phyloP scores from a whole-genome alignment of 2,329 filamentous ascomycete genomes.

The Aspergillus sp. region DNA sequence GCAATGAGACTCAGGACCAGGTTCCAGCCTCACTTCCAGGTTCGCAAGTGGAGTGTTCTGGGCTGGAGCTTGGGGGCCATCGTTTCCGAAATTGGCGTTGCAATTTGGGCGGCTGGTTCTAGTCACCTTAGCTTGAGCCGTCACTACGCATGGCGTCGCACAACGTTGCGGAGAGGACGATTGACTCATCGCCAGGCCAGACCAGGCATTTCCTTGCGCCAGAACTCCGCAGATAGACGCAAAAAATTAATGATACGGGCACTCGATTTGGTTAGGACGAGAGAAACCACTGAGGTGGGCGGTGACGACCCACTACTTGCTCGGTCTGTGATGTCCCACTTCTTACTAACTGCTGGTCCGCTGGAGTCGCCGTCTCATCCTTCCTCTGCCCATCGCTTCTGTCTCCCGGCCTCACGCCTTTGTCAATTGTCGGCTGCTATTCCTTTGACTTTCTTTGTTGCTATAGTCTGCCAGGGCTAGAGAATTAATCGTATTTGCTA shows the following conservation, averaged over 20 bases:
- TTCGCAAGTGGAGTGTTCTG: too few relatives aligned
- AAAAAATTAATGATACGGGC: background rate
- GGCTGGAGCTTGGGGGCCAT: too few relatives aligned
- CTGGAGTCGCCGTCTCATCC: background rate
- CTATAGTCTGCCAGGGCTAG: background rate
- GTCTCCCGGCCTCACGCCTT: background rate
- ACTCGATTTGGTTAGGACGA: slow-evolving; percentile 1
- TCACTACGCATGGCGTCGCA: background rate
- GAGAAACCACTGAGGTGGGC: background rate
- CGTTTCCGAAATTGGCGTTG: too few relatives aligned
- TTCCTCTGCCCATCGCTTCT: slow-evolving; percentile 3
- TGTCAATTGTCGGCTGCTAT: background rate
- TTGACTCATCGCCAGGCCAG: background rate
- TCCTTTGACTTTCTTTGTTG: slow-evolving; percentile 3
- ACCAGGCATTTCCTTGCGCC: background rate
- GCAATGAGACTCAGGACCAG: too few relatives aligned
- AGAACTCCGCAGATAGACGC: background rate
- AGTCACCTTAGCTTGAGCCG: too few relatives aligned
- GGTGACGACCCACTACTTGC: background rate
- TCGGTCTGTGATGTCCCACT: slow-evolving; percentile 22
- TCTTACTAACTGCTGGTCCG: slow-evolving; percentile 9
- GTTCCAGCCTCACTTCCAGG: too few relatives aligned
- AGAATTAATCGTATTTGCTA: background rate
- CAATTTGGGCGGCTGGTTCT: too few relatives aligned
- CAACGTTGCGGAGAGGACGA: background rate